Evolutionary conservation across 352 stramenopile species (phyloP).

Genomic region (Peronospora belbahrii): DNA sequence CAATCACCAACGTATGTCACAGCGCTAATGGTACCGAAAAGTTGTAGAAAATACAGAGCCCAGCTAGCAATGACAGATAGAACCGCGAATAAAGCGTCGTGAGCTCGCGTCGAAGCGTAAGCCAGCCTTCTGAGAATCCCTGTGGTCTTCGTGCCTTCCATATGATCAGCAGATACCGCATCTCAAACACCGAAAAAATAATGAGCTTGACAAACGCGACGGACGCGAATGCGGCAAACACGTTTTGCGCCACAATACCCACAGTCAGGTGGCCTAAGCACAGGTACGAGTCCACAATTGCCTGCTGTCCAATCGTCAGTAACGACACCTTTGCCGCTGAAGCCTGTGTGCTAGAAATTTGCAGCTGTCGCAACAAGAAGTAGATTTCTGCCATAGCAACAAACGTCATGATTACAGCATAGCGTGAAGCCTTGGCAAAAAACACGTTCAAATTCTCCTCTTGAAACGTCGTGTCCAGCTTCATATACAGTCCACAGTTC

Average conservation of each 20-base stretch:
- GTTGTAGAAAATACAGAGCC: slow-evolving; percentile 90
- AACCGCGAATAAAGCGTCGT: slow-evolving; percentile 94
- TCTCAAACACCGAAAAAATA: slow-evolving; percentile 98
- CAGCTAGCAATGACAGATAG: slow-evolving; percentile 88
- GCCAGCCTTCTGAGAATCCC: slow-evolving; percentile 80
- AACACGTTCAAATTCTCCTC: slow-evolving; percentile 81
- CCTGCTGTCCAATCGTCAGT: slow-evolving; percentile 79
- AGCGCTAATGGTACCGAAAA: slow-evolving; percentile 47
- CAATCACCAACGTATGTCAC: neutral
- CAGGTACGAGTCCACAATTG: slow-evolving; percentile 90
- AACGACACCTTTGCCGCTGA: slow-evolving; percentile 76
- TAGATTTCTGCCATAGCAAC: slow-evolving; percentile 84
- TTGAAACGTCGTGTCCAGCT: slow-evolving; percentile 66
- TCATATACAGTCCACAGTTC: slow-evolving; percentile 71
- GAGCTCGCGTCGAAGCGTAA: slow-evolving; percentile 87
- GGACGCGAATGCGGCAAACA: slow-evolving; percentile 93
- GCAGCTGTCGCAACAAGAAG: slow-evolving; percentile 74
- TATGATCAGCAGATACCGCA: slow-evolving; percentile 97
- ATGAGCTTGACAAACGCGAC: slow-evolving; percentile 97
- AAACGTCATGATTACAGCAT: slow-evolving; percentile 81
- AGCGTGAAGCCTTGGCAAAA: slow-evolving; percentile 70
- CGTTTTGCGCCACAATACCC: slow-evolving; percentile 89
- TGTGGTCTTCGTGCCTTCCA: slow-evolving; percentile 89
- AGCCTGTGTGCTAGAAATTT: slow-evolving; percentile 80
- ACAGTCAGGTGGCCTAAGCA: slow-evolving; percentile 94